Percentiles rank a stretch among this genome's conserved stretches.
Evolutionary conservation across 106 monocot species (phyloP).

Genomic region (Dendrobium officinale): DNA sequence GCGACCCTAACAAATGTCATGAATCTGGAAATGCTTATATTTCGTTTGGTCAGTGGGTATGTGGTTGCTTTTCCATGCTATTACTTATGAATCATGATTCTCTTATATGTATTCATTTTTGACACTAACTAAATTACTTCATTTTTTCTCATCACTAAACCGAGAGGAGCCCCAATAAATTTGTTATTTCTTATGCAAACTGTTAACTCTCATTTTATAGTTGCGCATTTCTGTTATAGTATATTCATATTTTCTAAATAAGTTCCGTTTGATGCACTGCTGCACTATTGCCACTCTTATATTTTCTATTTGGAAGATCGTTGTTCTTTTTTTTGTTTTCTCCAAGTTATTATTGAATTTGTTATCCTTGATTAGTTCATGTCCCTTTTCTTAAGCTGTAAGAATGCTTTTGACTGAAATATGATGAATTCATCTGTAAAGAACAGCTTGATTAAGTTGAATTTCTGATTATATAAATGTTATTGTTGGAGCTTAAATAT

Average conservation of each 20-base stretch:
- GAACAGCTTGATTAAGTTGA: no score
- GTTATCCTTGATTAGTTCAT: background rate
- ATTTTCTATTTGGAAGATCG: background rate
- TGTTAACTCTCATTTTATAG: background rate
- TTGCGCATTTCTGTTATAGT: background rate
- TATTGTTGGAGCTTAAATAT: no score
- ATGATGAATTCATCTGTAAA: no score
- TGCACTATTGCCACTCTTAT: background rate
- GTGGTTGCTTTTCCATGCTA: background rate
- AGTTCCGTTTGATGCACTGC: background rate
- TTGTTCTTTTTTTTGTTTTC: background rate
- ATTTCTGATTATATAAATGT: no score
- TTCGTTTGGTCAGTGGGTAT: constrained; percentile 79
- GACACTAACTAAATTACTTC: background rate
- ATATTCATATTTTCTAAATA: background rate
- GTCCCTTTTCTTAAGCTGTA: background rate
- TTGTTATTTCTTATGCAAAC: background rate
- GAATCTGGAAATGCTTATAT: constrained; percentile 74
- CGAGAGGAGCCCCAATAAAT: background rate
- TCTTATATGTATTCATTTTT: background rate
- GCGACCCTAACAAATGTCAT: constrained; percentile 50
- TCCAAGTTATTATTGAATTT: background rate
- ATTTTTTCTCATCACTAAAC: background rate
- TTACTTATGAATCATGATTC: background rate
- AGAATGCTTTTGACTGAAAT: no score